phyloP scores from a whole-genome alignment of 345 rosid species.

The Eucalyptus polyanthemos region DNA sequence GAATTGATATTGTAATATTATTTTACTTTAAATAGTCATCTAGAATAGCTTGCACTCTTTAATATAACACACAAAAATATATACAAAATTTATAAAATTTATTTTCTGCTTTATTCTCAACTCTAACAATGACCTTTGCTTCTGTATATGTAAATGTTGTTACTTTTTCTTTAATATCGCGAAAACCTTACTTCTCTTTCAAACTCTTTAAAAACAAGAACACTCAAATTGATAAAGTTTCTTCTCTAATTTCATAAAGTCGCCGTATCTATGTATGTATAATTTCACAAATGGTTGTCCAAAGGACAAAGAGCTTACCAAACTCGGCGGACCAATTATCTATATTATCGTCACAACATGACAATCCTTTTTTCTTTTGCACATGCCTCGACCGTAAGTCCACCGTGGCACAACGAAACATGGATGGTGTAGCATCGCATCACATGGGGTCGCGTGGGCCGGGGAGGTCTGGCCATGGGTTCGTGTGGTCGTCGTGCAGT shows the following conservation, averaged over 20 bases:
- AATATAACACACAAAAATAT: neutral
- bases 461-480: neutral
- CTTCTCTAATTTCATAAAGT: neutral
- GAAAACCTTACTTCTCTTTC: neutral
- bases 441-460: neutral
- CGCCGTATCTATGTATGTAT: neutral
- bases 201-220: neutral
- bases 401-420: neutral
- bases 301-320: neutral
- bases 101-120: neutral
- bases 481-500: neutral
- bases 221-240: neutral
- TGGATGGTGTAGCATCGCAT: neutral
- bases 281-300: neutral
- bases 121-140: neutral
- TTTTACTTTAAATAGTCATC: neutral
- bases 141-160: neutral
- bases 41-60: neutral
- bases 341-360: neutral
- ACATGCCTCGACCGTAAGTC: neutral
- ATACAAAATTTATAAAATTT: no score
- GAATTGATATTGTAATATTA: neutral
- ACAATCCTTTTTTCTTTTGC: neutral
- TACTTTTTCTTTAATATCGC: neutral
- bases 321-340: neutral